Percentiles rank a stretch among this genome's conserved stretches.
phyloP scores from a whole-genome alignment of 2,329 filamentous ascomycete genomes.

The Aspergillus hortae region DNA sequence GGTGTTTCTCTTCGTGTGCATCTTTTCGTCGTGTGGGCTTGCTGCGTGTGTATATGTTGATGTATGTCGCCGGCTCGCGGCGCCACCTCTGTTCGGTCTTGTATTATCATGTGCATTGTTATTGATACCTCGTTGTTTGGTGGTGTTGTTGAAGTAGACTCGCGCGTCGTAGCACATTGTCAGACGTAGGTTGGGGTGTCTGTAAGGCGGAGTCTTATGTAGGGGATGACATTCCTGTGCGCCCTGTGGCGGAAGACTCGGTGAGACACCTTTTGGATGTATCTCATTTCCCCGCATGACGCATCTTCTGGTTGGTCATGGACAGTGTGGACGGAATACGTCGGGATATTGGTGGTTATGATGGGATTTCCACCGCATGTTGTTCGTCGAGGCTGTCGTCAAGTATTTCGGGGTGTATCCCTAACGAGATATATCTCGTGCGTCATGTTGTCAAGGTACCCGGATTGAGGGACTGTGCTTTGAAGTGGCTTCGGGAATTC shows the following conservation, averaged over 20 bases:
- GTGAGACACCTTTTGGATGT: conserved; percentile 7
- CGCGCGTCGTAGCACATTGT: not conserved
- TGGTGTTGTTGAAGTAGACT: not conserved
- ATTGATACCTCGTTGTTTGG: not conserved
- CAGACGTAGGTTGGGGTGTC: not conserved
- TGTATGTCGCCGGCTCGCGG: not conserved
- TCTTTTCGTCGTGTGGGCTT: not conserved
- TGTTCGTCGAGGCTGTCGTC: too few species aligned
- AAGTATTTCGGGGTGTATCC: too few species aligned
- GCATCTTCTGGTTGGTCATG: not conserved
- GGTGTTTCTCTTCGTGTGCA: not conserved
- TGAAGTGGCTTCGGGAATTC: too few species aligned
- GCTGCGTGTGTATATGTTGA: not conserved
- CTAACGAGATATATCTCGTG: too few species aligned
- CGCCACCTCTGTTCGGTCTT: not conserved
- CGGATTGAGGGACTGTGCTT: too few species aligned
- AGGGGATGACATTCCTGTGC: not conserved
- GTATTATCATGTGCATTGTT: not conserved
- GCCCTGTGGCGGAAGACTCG: not conserved
- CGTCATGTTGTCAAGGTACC: too few species aligned
- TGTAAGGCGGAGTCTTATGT: not conserved
- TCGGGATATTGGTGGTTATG: not conserved
- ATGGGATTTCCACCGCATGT: not conserved
- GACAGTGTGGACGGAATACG: not conserved
- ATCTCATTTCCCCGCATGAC: conserved; percentile 6